phyloP scores from a whole-genome alignment of 257 asterid genomes.

The Galeopsis tetrahit region DNA sequence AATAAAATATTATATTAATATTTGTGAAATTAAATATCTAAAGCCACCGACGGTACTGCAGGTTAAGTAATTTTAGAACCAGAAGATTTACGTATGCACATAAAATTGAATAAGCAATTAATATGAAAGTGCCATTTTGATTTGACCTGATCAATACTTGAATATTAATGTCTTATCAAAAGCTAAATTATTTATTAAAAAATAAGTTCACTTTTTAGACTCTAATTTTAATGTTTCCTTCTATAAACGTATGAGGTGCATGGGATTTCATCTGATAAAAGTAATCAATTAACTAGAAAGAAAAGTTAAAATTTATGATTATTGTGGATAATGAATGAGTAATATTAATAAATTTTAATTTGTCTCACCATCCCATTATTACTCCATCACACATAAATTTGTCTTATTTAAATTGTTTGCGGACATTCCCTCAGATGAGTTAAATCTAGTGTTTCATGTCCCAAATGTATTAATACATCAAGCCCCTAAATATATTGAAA shows the following conservation, averaged over 20 bases:
- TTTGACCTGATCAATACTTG: too few species aligned
- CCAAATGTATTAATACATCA: neutral
- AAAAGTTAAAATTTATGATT: too few species aligned
- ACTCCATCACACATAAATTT: too few species aligned
- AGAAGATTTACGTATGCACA: neutral
- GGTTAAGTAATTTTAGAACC: neutral
- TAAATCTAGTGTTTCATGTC: neutral
- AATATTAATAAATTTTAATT: too few species aligned
- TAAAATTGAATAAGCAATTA: neutral
- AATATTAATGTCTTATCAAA: neutral
- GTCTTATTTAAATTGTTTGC: too few species aligned
- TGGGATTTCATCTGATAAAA: neutral
- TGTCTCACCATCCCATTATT: too few species aligned
- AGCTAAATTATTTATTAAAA: neutral
- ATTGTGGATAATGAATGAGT: too few species aligned
- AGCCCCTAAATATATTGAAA: too few species aligned
- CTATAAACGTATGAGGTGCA: neutral
- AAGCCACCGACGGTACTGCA: neutral
- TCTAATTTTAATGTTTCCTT: too few species aligned
- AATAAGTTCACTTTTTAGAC: neutral
- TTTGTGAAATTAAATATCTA: neutral
- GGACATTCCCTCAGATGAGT: too few species aligned
- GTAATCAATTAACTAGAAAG: too few species aligned
- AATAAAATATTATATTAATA: neutral
- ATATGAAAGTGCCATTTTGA: neutral